A percentile compares a stretch with the other conserved stretches of the same genome.
These are phyloP conservation scores for Xanthoconium separans DNA, from an alignment of 1,284 basidiomycete genomes.

Conservation along the genomic window DNA sequence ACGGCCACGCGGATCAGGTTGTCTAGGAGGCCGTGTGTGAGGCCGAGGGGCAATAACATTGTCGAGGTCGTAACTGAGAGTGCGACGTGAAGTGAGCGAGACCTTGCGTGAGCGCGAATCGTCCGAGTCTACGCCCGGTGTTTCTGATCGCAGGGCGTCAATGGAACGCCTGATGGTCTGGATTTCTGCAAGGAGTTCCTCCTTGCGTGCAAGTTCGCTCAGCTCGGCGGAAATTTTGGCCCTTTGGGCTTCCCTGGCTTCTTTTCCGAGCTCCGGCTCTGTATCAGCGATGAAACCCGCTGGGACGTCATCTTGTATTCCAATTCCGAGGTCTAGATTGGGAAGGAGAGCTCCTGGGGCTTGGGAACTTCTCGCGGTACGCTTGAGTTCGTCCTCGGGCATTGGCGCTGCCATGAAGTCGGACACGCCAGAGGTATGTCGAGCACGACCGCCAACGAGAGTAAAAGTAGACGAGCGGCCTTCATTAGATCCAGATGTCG, in stretches of 20 bases:
- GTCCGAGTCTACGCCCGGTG: slow-evolving; percentile 55
- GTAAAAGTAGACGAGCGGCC: slow-evolving; percentile 49
- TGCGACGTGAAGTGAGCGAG: slow-evolving; percentile 66
- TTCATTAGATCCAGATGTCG: slow-evolving; percentile 49
- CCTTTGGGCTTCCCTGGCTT: slow-evolving; percentile 39
- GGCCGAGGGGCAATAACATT: slow-evolving; percentile 46
- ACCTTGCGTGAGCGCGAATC: slow-evolving; percentile 57
- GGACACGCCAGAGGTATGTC: slow-evolving; percentile 64
- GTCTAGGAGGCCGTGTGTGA: slow-evolving; percentile 65
- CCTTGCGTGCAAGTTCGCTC: slow-evolving; percentile 63
- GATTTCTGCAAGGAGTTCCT: slow-evolving; percentile 72
- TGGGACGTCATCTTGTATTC: slow-evolving; percentile 72
- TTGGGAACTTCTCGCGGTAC: slow-evolving; percentile 49
- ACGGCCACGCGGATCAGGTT: slow-evolving; percentile 62
- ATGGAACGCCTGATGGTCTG: slow-evolving; percentile 75
- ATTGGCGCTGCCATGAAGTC: slow-evolving; percentile 66
- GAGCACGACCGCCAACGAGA: slow-evolving; percentile 48
- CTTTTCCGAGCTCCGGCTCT: slow-evolving; percentile 21
- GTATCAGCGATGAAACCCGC: slow-evolving; percentile 55
- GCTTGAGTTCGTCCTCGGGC: slow-evolving; percentile 56
- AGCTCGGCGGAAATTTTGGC: slow-evolving; percentile 44
- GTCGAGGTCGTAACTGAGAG: slow-evolving; percentile 62
- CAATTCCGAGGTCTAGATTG: slow-evolving; percentile 68
- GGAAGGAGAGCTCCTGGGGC: slow-evolving; percentile 58
- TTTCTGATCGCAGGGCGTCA: slow-evolving; percentile 67